phyloP scores from a whole-genome alignment of 129 eudicot genomes.

The Apium graveolens region DNA sequence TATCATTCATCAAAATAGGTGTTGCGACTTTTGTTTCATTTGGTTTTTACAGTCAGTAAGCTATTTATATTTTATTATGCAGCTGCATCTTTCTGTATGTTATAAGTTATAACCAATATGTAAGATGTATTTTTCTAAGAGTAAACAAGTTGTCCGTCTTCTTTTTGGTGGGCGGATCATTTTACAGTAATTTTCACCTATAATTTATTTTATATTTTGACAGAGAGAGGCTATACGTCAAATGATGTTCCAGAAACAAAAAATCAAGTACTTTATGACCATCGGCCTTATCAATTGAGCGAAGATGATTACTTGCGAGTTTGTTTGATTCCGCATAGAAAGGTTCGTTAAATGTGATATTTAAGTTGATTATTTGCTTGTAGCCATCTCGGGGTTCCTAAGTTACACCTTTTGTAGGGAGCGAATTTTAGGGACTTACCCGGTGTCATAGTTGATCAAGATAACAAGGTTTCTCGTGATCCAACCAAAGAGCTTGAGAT shows the following conservation, averaged over 20 bases:
- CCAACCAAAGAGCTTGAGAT: conserved; percentile 35
- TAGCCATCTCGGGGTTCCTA: conserved; percentile 8
- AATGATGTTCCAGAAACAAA: conserved; percentile 24
- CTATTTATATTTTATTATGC: not conserved
- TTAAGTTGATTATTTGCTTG: conserved; percentile 4
- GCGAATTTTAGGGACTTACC: conserved; percentile 84
- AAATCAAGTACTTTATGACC: conserved; percentile 55
- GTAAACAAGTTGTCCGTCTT: not conserved
- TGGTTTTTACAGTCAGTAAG: not conserved
- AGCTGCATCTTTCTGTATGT: not conserved
- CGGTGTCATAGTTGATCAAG: conserved; percentile 53
- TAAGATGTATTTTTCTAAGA: not conserved
- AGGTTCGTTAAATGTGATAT: conserved; percentile 32
- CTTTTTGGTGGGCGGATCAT: not conserved
- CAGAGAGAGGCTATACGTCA: conserved; percentile 33
- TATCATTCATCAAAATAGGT: not conserved
- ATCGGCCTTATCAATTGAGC: conserved; percentile 52
- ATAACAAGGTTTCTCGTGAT: conserved; percentile 58
- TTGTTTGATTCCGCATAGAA: conserved; percentile 61
- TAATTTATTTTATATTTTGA: conserved; percentile 1
- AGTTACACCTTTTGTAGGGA: conserved; percentile 38
- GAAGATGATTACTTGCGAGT: conserved; percentile 67
- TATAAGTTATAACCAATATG: not conserved
- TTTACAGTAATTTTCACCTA: not conserved
- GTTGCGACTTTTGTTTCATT: not conserved